Evolutionary conservation across 2,329 filamentous ascomycete species (phyloP).

Genomic region (Trichoderma sp.): DNA sequence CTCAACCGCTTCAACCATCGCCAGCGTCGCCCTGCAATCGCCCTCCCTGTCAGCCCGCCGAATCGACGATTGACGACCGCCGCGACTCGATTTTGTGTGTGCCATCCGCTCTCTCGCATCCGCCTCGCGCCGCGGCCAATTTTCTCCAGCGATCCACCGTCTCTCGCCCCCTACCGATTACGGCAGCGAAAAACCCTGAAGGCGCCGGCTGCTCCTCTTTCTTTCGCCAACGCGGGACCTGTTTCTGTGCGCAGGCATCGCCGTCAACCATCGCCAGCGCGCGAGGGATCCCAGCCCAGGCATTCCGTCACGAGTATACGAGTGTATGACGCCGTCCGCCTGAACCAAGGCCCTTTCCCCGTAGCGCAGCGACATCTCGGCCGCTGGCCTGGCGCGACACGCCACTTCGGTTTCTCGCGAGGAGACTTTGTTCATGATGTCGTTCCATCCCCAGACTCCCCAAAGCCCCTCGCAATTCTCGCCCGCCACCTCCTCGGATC

Average conservation of each 20-base stretch:
- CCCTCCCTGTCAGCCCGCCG: neutral
- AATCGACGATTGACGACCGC: neutral
- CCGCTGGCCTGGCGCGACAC: slow-evolving; percentile 39
- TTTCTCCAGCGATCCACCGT: slow-evolving; percentile 1
- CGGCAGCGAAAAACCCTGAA: slow-evolving; percentile 13
- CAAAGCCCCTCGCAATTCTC: slow-evolving; percentile 67
- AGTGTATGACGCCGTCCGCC: slow-evolving; percentile 39
- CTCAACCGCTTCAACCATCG: slow-evolving; percentile 15
- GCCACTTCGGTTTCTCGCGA: slow-evolving; percentile 34
- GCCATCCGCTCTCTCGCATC: neutral
- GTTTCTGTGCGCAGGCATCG: neutral
- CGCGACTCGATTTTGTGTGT: neutral
- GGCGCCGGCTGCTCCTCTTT: slow-evolving; percentile 6
- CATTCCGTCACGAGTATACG: slow-evolving; percentile 12
- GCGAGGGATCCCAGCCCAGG: neutral
- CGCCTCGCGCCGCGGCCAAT: slow-evolving; percentile 12
- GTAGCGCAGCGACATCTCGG: slow-evolving; percentile 39
- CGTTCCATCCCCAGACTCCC: slow-evolving; percentile 67
- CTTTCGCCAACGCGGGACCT: slow-evolving; percentile 15
- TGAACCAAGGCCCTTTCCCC: slow-evolving; percentile 25
- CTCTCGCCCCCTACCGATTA: slow-evolving; percentile 14
- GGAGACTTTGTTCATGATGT: slow-evolving; percentile 53
- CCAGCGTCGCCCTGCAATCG: slow-evolving; percentile 22
- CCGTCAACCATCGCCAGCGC: neutral
- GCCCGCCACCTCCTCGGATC: slow-evolving; percentile 55